Evolutionary conservation across 306 rosid genomes (phyloP), one percentile per base, ranked within the genome.

Genomic region (Acacia confusa): DNA sequence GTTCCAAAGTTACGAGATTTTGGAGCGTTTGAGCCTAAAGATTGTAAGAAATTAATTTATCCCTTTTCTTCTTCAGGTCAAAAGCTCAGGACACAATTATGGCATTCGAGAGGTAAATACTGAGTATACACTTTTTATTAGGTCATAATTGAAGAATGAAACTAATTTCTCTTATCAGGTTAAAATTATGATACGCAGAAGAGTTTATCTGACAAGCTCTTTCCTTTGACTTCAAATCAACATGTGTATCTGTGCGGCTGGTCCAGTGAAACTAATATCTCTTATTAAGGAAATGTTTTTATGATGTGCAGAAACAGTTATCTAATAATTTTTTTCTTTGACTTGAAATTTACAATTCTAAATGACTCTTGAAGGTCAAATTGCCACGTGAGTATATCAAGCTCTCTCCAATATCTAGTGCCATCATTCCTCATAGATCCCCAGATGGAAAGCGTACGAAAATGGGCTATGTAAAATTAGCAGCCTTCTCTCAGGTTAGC

Each of bases 401-500:
- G 86, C 89, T 95, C 79, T 93, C 99, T 73, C 98, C 99, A 11
- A 82, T 95, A 81, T 90, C 97, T 41, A 92, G 93, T 72, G 89
- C 97, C 65, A 87, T 91, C 58, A 95, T 95, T 79, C 87, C 90
- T 85, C 98, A 93, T 75, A 88, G 79, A 87, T 87, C 92, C 52
- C 88, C 85, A 60, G 90, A 89, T 77, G 99, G 99, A 47, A 89
- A 72, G 52, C 71, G 88, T 28, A 84, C 89, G 45, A 95, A 95
- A 86, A 93, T 94, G 38, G 99, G 99, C 75, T 95, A 93, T 63
- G 96, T 95, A 43, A 95, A 88, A 86, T 87, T 95, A 83, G 76
- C 89, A 20, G 90, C 97, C 41, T 93, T 95, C 89, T 93, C 98
- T 84, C 97, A 95, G 95, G 99, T 92, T 67, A 70, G 82, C 78